These are phyloP conservation scores for Talaromyces sp. DNA, from an alignment of 2,329 filamentous ascomycete genomes.

Conservation along the genomic window DNA sequence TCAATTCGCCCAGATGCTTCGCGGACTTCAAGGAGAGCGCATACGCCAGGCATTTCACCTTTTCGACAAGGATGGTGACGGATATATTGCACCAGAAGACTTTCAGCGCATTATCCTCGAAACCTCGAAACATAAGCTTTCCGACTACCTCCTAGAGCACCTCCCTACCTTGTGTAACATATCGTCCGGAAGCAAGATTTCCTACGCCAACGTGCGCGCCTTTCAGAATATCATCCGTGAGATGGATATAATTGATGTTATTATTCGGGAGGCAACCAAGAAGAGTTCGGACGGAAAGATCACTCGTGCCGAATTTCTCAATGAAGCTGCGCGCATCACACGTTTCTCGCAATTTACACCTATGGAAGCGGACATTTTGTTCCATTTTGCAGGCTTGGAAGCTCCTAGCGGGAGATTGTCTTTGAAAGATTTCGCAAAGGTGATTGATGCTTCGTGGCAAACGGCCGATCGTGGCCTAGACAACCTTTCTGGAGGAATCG, in stretches of 20 bases:
- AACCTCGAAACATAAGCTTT: constrained; percentile 92
- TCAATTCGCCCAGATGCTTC: constrained; percentile 97
- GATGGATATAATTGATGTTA: constrained; percentile 95
- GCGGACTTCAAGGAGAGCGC: constrained; percentile 90
- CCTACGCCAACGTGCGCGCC: constrained; percentile 93
- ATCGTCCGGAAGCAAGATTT: constrained; percentile 84
- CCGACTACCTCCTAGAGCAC: constrained; percentile 89
- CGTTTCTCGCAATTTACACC: constrained; percentile 95
- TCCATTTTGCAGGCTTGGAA: constrained; percentile 94
- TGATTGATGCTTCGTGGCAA: constrained; percentile 90
- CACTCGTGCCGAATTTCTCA: constrained; percentile 87
- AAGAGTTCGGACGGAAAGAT: constrained; percentile 90
- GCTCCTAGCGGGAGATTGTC: constrained; percentile 81
- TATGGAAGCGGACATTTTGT: constrained; percentile 97
- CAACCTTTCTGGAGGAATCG: constrained; percentile 49
- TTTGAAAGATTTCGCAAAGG: constrained; percentile 84
- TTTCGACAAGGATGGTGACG: constrained; percentile 87
- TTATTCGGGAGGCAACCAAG: constrained; percentile 78
- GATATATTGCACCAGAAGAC: constrained; percentile 86
- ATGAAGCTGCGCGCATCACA: constrained; percentile 85
- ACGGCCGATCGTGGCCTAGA: constrained; percentile 47
- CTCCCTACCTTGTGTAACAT: constrained; percentile 94
- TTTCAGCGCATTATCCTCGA: constrained; percentile 96
- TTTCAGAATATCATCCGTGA: constrained; percentile 98
- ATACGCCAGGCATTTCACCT: constrained; percentile 91